Evolutionary conservation across 495 filamentous ascomycete genomes (phyloP).

Genomic region (Melanomma pulvis-pyrius): DNA sequence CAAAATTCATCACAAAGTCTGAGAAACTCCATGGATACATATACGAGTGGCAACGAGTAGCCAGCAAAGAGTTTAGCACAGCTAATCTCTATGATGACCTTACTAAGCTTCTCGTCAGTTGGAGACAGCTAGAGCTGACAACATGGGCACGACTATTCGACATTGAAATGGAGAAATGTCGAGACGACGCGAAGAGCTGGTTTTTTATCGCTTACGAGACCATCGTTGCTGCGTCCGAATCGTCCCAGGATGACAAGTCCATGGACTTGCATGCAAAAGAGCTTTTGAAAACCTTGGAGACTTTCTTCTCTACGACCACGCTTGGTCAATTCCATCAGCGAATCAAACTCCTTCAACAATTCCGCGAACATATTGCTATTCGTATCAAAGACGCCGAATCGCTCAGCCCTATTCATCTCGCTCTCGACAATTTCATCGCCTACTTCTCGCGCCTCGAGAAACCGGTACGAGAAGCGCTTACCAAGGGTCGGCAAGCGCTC

Average conservation of each 20-base stretch:
- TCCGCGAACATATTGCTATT: conserved; percentile 64
- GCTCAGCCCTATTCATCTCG: conserved; percentile 58
- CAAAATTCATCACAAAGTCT: conserved; percentile 76
- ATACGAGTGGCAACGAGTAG: conserved; percentile 91
- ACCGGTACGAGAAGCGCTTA: conserved; percentile 62
- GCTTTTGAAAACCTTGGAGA: conserved; percentile 69
- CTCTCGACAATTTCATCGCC: conserved; percentile 74
- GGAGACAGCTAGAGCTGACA: conserved; percentile 86
- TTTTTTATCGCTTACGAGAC: conserved; percentile 96
- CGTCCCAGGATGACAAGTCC: conserved; percentile 54
- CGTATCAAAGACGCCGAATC: conserved; percentile 57
- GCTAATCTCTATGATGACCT: conserved; percentile 70
- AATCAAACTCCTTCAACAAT: conserved; percentile 70
- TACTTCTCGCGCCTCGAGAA: conserved; percentile 71
- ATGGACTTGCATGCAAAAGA: conserved; percentile 65
- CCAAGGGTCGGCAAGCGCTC: conserved; percentile 62
- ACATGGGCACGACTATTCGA: conserved; percentile 93
- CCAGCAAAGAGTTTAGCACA: conserved; percentile 75
- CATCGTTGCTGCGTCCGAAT: conserved; percentile 73
- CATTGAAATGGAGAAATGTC: conserved; percentile 72
- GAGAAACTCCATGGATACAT: conserved; percentile 82
- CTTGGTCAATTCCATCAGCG: conserved; percentile 79
- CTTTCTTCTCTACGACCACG: conserved; percentile 72
- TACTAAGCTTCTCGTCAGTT: conserved; percentile 74
- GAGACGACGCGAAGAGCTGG: conserved; percentile 80